Base-by-base conservation (phyloP, 2,329 filamentous ascomycete genomes). In the Stachybotrys chlorohalonatus region DNA sequence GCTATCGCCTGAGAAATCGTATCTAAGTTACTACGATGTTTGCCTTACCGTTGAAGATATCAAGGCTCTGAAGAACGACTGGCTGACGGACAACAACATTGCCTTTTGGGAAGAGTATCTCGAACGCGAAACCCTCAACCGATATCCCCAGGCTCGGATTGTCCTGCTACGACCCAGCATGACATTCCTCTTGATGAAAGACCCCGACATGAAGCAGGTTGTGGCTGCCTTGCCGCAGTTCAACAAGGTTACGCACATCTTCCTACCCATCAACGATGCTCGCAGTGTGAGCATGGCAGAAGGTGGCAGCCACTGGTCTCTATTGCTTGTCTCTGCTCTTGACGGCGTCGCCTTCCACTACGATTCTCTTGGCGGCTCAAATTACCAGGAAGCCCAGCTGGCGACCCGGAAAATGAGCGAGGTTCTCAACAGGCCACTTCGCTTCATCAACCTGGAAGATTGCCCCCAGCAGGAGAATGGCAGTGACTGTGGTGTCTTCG, bases 71-170 rank as follows among this genome's bases (percentile, higher is more conserved):
- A 90, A 89, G 72, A 80, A 89, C 71, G 94, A 96, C 77, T 99
- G 94, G 94, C 78, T 99, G 53, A 96, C 93, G 48, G 94, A 99
- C 70, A 96, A 96, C 75, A 92, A 91, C 63, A 97, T 99, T 61
- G 87, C 90, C 52, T 97, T 99, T 69, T 99, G 94, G 93, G 89
- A 97, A 80, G 93, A 97, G 80, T 95, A 84, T 68, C 84, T 99
- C 60, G 94, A 99, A 71, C 89, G 85, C 58, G 93, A 97, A 75
- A 85, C 90, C 57, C 85, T 99, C 31, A 77, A 78, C 32, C 82
- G 84, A 62, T 95, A 88, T 67, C 89, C 89, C 9, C 85, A 89
- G 66, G 90, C 90, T 17, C 83, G 90, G 59, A 96, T 99, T 68
- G 80, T 93, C 57, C 88, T 99, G 55, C 85, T 99, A 31, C 89